Evolutionary conservation across 805 yeast species (phyloP), one percentile per base, ranked within the genome.

Genomic region (Saturnispora sekii): DNA sequence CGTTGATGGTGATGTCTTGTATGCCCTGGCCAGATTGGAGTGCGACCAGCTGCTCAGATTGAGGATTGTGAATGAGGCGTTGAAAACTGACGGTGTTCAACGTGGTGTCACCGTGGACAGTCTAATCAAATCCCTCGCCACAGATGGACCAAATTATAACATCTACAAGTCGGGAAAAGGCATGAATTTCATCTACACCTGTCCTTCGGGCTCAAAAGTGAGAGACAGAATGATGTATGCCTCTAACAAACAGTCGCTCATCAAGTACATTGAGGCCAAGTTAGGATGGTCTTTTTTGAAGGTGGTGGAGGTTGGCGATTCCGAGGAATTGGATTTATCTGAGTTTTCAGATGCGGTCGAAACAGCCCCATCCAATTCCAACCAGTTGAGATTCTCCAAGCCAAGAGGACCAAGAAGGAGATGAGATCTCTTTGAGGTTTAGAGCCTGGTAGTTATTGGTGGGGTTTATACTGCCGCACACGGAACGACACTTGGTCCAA

Each of bases 201-300:
- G 96, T 62, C 97, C 98, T 3, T 78, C 94, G 0, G 88, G 89
- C 1, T 81, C 96, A 36, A 81, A 79, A 63, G 93, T 93, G 35
- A 84, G 81, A 61, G 93, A 88, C 43, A 74, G 97, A 55, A 90
- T 90, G 97, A 61, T 88, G 41, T 87, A 88, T 57, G 97, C 98
- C 1, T 76, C 95, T 3, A 82, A 81, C 49, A 82, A 79, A 57
- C 71, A 69, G 43, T 83, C 81, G 7, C 70, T 83, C 44, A 62
- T 79, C 31, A 69, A 67, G 38, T 69, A 73, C 47, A 65, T 84
- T 57, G 68, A 71, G 48, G 46, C 57, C 7, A 64, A 63, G 37
- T 31, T 28, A 17, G 59, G 58, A 1, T 53, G 70, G 32, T 57
- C 59, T 9, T 60, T 80, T 18, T 68, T 68, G 32, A 74, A 74